These are phyloP conservation scores for Dactylellina cionopaga DNA, from an alignment of 2,329 filamentous ascomycete genomes.

Conservation along the genomic window DNA sequence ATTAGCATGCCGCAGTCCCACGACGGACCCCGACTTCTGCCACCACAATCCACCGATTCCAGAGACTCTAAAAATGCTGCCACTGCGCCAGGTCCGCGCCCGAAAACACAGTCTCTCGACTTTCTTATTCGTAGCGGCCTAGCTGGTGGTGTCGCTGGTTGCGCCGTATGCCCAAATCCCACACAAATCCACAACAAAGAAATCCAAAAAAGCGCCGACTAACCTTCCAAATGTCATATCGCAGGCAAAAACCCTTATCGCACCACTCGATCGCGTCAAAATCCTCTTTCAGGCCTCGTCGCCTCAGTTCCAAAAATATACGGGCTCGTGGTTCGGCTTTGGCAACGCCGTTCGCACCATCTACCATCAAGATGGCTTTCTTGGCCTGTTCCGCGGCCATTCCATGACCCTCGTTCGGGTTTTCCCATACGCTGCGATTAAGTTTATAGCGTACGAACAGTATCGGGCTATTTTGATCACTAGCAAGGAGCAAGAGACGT, in stretches of 20 bases:
- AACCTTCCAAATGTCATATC: conserved; percentile 32
- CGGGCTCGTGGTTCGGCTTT: conserved; percentile 86
- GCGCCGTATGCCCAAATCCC: conserved; percentile 73
- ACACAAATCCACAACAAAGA: background rate
- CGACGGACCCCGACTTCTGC: conserved; percentile 41
- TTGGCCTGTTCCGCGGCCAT: conserved; percentile 89
- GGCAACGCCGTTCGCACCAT: conserved; percentile 85
- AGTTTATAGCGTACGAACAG: conserved; percentile 97
- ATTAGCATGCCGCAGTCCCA: conserved; percentile 53
- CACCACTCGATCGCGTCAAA: conserved; percentile 95
- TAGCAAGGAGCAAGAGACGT: conserved; percentile 77
- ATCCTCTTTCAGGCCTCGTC: conserved; percentile 97
- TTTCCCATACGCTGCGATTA: conserved; percentile 97
- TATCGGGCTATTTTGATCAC: conserved; percentile 83
- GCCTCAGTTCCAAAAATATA: conserved; percentile 91
- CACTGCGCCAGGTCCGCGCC: conserved; percentile 8
- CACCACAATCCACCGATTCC: conserved; percentile 19
- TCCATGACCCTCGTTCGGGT: conserved; percentile 93
- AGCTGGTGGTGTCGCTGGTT: conserved; percentile 89
- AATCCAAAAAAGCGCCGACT: background rate
- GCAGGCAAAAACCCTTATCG: conserved; percentile 93
- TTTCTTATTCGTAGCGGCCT: conserved; percentile 85
- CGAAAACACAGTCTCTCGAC: conserved; percentile 64
- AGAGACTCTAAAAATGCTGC: conserved; percentile 4
- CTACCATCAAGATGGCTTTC: conserved; percentile 75